phyloP scores from a whole-genome alignment of 2,329 filamentous ascomycete genomes.

The Chrysosporium queenslandicum region DNA sequence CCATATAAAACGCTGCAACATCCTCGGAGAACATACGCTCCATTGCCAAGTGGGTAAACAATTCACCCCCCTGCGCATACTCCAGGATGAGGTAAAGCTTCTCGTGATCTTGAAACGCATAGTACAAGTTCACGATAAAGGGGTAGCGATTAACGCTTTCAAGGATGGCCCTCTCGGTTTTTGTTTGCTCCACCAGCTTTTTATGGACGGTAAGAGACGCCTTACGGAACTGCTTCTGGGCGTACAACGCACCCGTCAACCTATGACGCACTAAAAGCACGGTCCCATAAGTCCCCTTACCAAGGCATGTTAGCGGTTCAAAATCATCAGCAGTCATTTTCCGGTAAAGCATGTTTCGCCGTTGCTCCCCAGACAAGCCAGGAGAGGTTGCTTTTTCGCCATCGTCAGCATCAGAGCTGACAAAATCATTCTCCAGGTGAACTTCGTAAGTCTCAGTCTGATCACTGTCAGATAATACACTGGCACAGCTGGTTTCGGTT shows the following conservation, averaged over 20 bases:
- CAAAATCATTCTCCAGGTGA: slow-evolving; percentile 71
- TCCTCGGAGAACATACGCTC: slow-evolving; percentile 93
- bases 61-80: slow-evolving; percentile 91
- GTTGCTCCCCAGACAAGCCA: slow-evolving; percentile 45
- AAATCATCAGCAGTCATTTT: slow-evolving; percentile 94
- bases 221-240: slow-evolving; percentile 98
- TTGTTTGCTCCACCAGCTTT: slow-evolving; percentile 91
- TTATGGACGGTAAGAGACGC: slow-evolving; percentile 91
- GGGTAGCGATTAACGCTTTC: slow-evolving; percentile 95
- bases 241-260: slow-evolving; percentile 77
- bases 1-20: slow-evolving; percentile 93
- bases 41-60: slow-evolving; percentile 87
- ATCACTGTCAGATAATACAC: slow-evolving; percentile 52
- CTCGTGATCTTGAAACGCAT: slow-evolving; percentile 96
- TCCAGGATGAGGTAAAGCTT: slow-evolving; percentile 96
- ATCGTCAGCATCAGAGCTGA: slow-evolving; percentile 48
- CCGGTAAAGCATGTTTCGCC: slow-evolving; percentile 43
- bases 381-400: slow-evolving; percentile 31
- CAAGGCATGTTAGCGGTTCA: slow-evolving; percentile 78
- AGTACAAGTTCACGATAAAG: slow-evolving; percentile 96
- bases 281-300: slow-evolving; percentile 92
- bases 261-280: slow-evolving; percentile 88
- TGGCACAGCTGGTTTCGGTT: slow-evolving; percentile 45
- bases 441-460: slow-evolving; percentile 75
- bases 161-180: slow-evolving; percentile 87